Percentiles rank a stretch among this genome's conserved stretches.
Evolutionary conservation across 2,329 filamentous ascomycete species (phyloP).

Genomic region (Purpureocillium lavendulum): DNA sequence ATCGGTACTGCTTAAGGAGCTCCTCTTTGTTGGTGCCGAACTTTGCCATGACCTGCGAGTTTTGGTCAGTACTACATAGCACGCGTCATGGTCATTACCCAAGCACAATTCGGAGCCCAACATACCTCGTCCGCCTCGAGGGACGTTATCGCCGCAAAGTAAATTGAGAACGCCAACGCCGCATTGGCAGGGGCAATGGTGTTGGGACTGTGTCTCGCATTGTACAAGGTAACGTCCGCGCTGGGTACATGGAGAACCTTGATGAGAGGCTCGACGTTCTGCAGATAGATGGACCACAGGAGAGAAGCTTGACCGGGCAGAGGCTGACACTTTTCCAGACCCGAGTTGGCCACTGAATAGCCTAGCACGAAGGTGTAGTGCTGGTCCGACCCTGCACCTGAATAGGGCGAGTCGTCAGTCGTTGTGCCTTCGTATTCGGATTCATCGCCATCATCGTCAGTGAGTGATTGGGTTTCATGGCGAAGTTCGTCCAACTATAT

Average conservation of each 20-base stretch:
- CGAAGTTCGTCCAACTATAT: not conserved
- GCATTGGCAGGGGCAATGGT: constrained; percentile 34
- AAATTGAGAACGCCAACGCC: constrained; percentile 48
- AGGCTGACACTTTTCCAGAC: constrained; percentile 33
- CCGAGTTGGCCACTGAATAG: constrained; percentile 26
- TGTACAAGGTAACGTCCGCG: too few species aligned
- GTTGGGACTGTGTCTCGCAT: too few species aligned
- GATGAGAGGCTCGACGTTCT: constrained; percentile 39
- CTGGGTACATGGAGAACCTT: constrained; percentile 38
- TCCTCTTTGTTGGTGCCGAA: constrained; percentile 39
- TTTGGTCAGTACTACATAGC: not conserved
- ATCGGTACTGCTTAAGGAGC: constrained; percentile 38
- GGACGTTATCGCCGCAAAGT: constrained; percentile 45
- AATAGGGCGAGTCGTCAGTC: constrained; percentile 29
- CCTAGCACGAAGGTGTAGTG: constrained; percentile 44
- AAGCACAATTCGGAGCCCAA: not conserved
- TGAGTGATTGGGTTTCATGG: constrained; percentile 25
- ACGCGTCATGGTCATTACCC: too few species aligned
- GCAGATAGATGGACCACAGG: constrained; percentile 38
- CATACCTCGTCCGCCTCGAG: constrained; percentile 50
- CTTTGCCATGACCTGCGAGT: constrained; percentile 37
- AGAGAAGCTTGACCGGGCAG: constrained; percentile 47
- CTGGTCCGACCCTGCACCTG: too few species aligned
- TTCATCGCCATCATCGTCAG: constrained; percentile 21
- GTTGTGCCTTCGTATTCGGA: constrained; percentile 26